These are phyloP conservation scores for Apiospora arundinis DNA, from an alignment of 2,329 filamentous ascomycete genomes.

Conservation along the genomic window DNA sequence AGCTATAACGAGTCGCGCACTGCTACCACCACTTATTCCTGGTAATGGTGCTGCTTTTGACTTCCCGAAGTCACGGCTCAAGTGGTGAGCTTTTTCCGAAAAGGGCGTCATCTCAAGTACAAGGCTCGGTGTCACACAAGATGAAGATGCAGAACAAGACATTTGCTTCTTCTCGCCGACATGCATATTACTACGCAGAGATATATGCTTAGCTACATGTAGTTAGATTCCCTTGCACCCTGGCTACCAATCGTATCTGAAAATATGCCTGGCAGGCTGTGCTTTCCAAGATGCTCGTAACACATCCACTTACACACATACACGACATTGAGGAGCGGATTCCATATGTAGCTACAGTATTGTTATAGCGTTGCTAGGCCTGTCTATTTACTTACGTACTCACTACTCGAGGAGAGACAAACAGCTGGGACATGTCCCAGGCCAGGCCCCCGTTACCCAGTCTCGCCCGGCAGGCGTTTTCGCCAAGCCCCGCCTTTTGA, in stretches of 20 bases:
- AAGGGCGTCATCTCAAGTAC: no score
- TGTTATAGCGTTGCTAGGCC: background rate
- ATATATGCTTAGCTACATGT: no score
- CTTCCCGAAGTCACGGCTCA: no score
- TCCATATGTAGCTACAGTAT: background rate
- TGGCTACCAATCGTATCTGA: background rate
- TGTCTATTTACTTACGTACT: background rate
- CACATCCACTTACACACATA: background rate
- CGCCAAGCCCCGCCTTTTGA: background rate
- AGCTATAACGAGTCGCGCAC: no score
- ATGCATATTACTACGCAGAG: no score
- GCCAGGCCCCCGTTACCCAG: background rate
- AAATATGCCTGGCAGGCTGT: background rate
- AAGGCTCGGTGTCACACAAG: no score
- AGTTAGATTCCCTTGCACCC: no score
- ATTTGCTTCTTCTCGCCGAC: no score
- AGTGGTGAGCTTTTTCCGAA: no score
- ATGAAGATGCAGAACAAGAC: no score
- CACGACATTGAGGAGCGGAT: background rate
- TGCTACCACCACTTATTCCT: no score
- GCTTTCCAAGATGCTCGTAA: background rate
- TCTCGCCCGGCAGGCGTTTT: background rate
- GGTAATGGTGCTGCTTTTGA: no score
- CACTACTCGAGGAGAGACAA: background rate
- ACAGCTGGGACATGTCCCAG: background rate